Conservation (phyloP, 495 filamentous ascomycete species). For the Tuber microsphaerosporum region DNA sequence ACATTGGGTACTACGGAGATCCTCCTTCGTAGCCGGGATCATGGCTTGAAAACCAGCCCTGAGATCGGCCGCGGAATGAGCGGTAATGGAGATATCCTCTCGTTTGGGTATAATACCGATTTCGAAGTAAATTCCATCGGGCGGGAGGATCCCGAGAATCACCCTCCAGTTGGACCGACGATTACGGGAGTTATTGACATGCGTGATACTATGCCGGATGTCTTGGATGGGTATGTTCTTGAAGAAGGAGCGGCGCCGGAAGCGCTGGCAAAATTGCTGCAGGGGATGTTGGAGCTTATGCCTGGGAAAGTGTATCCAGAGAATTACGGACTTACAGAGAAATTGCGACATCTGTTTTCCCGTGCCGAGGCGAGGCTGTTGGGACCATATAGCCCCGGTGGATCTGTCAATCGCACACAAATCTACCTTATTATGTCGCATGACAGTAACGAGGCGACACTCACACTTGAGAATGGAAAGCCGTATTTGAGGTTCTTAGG, state of each 20-base stretch:
- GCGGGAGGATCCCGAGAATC: constrained; percentile 45
- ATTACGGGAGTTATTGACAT: constrained; percentile 61
- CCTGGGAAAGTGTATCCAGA: constrained; percentile 49
- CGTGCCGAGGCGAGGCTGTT: constrained; percentile 50
- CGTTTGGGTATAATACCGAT: constrained; percentile 51
- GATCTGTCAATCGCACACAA: constrained; percentile 55
- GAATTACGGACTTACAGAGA: constrained; percentile 42
- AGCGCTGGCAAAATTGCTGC: constrained; percentile 52
- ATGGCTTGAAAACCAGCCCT: constrained; percentile 54
- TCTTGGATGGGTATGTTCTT: constrained; percentile 58
- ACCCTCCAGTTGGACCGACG: constrained; percentile 55
- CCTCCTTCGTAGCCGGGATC: constrained; percentile 55
- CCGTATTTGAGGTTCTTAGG: constrained; percentile 55
- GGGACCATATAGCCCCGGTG: constrained; percentile 52
- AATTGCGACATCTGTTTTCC: constrained; percentile 47
- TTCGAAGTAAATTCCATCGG: constrained; percentile 54
- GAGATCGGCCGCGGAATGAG: constrained; percentile 57
- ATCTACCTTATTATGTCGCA: constrained; percentile 67
- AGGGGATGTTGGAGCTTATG: constrained; percentile 52
- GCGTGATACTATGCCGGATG: constrained; percentile 49
- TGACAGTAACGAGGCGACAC: constrained; percentile 57
- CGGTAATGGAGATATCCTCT: constrained; percentile 61
- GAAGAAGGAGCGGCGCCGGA: constrained; percentile 59
- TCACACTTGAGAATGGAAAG: constrained; percentile 56
- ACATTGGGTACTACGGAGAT: constrained; percentile 61